These are phyloP conservation scores for Torulaspora maleeae DNA, from an alignment of 805 yeast genomes.

Conservation along the genomic window DNA sequence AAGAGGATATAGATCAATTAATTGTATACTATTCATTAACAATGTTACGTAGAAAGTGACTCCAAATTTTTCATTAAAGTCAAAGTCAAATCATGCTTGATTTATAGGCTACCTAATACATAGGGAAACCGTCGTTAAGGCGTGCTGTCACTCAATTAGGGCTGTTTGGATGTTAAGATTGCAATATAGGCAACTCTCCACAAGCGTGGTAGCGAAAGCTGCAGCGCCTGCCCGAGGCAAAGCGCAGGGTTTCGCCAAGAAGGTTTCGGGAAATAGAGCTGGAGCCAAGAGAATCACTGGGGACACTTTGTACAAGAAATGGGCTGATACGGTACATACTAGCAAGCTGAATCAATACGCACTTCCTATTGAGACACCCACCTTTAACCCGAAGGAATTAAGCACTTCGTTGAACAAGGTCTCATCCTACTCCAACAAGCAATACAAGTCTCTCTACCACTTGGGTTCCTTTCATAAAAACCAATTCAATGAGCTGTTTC, in stretches of 20 bases:
- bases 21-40: background rate
- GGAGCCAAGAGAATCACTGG: conserved; percentile 27
- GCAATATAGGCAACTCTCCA: conserved; percentile 18
- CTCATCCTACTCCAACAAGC: conserved; percentile 40
- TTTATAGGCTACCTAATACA: background rate
- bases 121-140: background rate
- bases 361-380: conserved; percentile 20
- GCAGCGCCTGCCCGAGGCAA: conserved; percentile 28
- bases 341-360: conserved; percentile 32
- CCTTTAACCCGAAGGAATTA: conserved; percentile 17
- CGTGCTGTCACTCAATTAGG: background rate
- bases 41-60: conserved; percentile 1
- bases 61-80: conserved; percentile 5
- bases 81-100: background rate
- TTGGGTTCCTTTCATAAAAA: conserved; percentile 62
- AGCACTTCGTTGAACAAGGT: conserved; percentile 30
- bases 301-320: conserved; percentile 34
- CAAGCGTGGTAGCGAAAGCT: conserved; percentile 14
- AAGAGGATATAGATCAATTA: background rate
- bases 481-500: conserved; percentile 65
- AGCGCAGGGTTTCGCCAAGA: conserved; percentile 32
- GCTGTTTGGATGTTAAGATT: conserved; percentile 18
- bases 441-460: conserved; percentile 43
- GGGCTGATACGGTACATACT: conserved; percentile 33
- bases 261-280: conserved; percentile 16